Base-by-base conservation (phyloP, 1,284 basidiomycete species). In the Clitocybe nebularis region DNA sequence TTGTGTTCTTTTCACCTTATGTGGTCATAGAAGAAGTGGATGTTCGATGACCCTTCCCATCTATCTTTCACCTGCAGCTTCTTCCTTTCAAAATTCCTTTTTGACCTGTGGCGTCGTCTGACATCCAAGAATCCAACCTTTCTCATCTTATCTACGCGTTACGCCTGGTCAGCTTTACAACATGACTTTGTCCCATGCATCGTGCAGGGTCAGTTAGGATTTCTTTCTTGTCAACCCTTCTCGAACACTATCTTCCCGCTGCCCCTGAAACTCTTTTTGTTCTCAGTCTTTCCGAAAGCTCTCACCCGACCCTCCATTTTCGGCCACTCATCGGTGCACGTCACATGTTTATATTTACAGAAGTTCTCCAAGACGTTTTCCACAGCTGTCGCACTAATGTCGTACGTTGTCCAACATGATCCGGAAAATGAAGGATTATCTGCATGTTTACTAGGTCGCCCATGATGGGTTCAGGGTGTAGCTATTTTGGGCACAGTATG, bases 31-130 rank as follows among this genome's bases (percentile, higher is more conserved):
- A 32, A 7, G 14, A 32, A 16, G 29, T 32, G 14, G 29, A 16
- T 16, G 10, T 32, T 32, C 29, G n/a, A n/a, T 17, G 29, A 32
- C 13, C 9, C 29, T 37, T 43, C 35, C 10, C 35, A 43, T 35
- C 19, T 17, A 43, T 17, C 25, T 2, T 34, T 33, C 21, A n/a
- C 32, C 8, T n/a, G 22, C 25, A 11, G 5, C 26, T 43, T 37
- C 35, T 30, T 16, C 36, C 36, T 20, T 44, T 44, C 30, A 34
- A 26, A 36, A 14, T 45, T 40, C 43, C 39, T 37, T 37, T 45
- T 41, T 40, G 44, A 41, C 23, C 28, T 45, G 39, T 45, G 44
- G 44, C 44, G 44, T 45, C 19, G 14, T 21, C 22, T 11, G 3
- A 23, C 9, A 24, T 36, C 44, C 40, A 20, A 24, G n/a, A 35